Base-by-base conservation (phyloP, 257 asterid species). In the Paraleonurus japonicus region DNA sequence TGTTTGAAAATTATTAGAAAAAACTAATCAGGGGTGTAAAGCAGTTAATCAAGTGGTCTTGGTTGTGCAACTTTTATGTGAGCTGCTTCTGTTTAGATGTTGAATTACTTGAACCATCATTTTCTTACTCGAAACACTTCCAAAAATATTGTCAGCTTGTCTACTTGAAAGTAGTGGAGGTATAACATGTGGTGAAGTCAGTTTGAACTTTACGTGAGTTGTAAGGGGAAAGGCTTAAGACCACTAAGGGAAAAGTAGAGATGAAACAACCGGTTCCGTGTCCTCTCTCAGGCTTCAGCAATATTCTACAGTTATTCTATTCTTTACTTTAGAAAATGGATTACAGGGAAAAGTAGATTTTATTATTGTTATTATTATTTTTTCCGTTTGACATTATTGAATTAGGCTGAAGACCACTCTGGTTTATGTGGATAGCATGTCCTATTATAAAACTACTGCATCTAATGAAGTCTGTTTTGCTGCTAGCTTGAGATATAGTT, bases 331-430 rank as follows among this genome's bases (percentile, higher is more conserved):
- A 55, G 24, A 41, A 23, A 70, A 57, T 28, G 30, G 33, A 53
- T 53, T 37, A 22, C 41, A 39, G 66, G 51, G 65, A 32, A 22
- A 72, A 48, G 43, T 70, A 30, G 70, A 27, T 61, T 41, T 26
- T 48, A 16, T 22, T 13, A 11, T 35, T 13, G 1, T 57, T 20
- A 3, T 6, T 19, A 16, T 22, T 20, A 20, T 19, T 54, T 5
- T 22, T 54, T n/a, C 26, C 15, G 16, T 0, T 35, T 35, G 35
- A 27, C 13, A 10, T 9, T 69, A 55, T 8, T 27, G 37, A 12
- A 48, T 60, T 45, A 61, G 51, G 19, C 12, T 30, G 9, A 37
- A 11, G 15, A 32, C 5, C 37, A 16, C 19, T 51, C 60, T 47
- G 43, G 41, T 66, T 7, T 66, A 19, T 62, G 53, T 16, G 54